Conservation (phyloP, 768 basidiomycete species). For the Boletus sensibilis region DNA sequence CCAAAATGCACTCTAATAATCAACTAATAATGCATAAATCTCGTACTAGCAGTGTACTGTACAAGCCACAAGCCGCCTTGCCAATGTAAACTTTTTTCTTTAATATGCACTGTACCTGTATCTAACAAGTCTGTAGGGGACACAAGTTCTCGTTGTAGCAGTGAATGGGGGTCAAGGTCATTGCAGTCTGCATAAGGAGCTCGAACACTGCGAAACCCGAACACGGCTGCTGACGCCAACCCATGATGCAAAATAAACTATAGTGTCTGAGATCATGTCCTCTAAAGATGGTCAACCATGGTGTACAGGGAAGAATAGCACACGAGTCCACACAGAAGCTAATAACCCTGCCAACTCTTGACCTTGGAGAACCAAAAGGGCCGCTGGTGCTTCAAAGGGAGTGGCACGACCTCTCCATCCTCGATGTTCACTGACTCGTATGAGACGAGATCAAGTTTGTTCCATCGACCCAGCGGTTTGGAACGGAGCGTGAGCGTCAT, state of each 20-base stretch:
- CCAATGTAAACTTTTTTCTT: constrained; percentile 48
- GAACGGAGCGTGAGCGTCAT: constrained; percentile 74
- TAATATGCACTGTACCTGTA: not conserved
- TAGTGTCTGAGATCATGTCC: not conserved
- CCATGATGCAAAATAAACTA: not conserved
- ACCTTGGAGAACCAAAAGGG: constrained; percentile 97
- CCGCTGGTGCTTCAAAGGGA: constrained; percentile 78
- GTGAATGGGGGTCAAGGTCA: constrained; percentile 45
- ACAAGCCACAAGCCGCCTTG: constrained; percentile 46
- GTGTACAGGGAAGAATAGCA: not conserved
- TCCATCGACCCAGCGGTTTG: constrained; percentile 77
- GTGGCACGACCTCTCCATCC: constrained; percentile 66
- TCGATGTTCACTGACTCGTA: constrained; percentile 79
- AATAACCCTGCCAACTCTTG: constrained; percentile 52
- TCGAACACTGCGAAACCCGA: not conserved
- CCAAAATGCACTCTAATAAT: too few relatives aligned
- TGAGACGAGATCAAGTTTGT: constrained; percentile 68
- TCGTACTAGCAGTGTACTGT: too few relatives aligned
- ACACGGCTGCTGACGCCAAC: constrained; percentile 7
- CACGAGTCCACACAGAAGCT: not conserved
- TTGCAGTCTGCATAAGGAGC: constrained; percentile 55
- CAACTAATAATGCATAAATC: too few relatives aligned
- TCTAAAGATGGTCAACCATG: not conserved
- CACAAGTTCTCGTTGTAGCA: constrained; percentile 52
- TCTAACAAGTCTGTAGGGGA: constrained; percentile 47